A percentile compares a stretch with the other conserved stretches of the same genome.
Conservation (phyloP, 2,329 filamentous ascomycete genomes). For the Ascochyta pisi region DNA sequence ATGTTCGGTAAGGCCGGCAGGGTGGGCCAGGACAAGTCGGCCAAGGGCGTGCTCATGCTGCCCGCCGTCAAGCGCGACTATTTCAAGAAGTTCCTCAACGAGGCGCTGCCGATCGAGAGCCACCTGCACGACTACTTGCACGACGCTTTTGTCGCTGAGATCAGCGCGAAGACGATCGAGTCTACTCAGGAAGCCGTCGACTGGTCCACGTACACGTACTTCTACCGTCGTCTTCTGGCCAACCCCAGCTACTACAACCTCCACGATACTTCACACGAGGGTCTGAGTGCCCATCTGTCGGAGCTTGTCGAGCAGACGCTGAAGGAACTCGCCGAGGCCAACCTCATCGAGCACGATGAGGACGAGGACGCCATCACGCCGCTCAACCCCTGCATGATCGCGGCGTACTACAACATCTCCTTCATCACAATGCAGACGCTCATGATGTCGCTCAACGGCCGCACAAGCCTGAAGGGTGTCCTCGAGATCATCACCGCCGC, state of each 20-base stretch:
- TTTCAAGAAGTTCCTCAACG: conserved; percentile 98
- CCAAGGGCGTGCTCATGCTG: conserved; percentile 94
- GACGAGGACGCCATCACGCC: conserved; percentile 84
- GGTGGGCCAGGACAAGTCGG: conserved; percentile 77
- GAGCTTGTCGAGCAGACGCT: conserved; percentile 93
- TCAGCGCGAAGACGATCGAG: conserved; percentile 93
- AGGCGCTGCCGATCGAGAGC: conserved; percentile 93
- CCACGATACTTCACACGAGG: conserved; percentile 86
- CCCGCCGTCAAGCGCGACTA: conserved; percentile 94
- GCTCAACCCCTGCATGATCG: conserved; percentile 96
- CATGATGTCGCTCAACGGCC: conserved; percentile 83
- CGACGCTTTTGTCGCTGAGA: conserved; percentile 95
- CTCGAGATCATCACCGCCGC: conserved; percentile 97
- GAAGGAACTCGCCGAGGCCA: conserved; percentile 87
- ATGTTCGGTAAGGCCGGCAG: conserved; percentile 96
- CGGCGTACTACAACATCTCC: conserved; percentile 98
- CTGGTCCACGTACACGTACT: conserved; percentile 98
- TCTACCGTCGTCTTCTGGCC: conserved; percentile 90
- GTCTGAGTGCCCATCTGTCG: conserved; percentile 90
- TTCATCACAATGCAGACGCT: conserved; percentile 99
- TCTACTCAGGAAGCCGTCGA: conserved; percentile 97
- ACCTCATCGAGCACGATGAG: conserved; percentile 94
- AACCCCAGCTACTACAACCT: conserved; percentile 97
- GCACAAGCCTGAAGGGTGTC: conserved; percentile 95
- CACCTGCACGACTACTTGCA: conserved; percentile 90